Conservation (phyloP, 2,329 filamentous ascomycete species). For the Colletotrichum phormii region DNA sequence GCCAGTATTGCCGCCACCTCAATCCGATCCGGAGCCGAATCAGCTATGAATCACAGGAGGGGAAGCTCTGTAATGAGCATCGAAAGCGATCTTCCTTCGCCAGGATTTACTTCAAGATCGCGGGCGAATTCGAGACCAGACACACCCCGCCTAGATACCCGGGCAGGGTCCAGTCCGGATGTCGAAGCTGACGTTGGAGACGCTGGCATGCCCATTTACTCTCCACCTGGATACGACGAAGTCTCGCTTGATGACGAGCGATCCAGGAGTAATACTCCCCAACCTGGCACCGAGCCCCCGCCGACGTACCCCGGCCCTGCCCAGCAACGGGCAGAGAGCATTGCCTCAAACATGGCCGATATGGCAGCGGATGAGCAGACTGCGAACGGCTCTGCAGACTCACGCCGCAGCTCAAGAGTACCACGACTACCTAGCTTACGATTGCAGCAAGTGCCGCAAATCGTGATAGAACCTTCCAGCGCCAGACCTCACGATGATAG, state of each 20-base stretch:
- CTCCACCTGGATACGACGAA: slow-evolving; percentile 66
- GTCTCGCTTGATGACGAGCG: slow-evolving; percentile 55
- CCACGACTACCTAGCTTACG: slow-evolving; percentile 66
- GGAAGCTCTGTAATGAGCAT: slow-evolving; percentile 69
- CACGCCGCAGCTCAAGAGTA: slow-evolving; percentile 44
- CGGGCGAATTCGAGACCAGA: slow-evolving; percentile 56
- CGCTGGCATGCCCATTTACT: slow-evolving; percentile 54
- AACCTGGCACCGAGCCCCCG: slow-evolving; percentile 56
- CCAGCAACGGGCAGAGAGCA: slow-evolving; percentile 36
- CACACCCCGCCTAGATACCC: slow-evolving; percentile 52
- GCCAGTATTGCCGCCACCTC: slow-evolving; percentile 67
- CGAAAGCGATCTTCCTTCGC: slow-evolving; percentile 57
- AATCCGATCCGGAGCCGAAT: slow-evolving; percentile 47
- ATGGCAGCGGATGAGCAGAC: slow-evolving; percentile 23
- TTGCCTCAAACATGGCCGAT: slow-evolving; percentile 39
- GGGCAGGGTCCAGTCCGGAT: slow-evolving; percentile 64
- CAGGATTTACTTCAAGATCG: slow-evolving; percentile 50
- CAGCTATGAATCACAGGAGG: slow-evolving; percentile 53
- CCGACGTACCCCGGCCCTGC: slow-evolving; percentile 61
- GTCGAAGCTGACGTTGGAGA: slow-evolving; percentile 64
- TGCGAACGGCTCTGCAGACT: slow-evolving; percentile 40
- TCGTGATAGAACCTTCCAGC: slow-evolving; percentile 68
- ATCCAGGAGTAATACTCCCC: slow-evolving; percentile 54
- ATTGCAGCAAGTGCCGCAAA: slow-evolving; percentile 63
- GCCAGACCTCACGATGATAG: slow-evolving; percentile 35